Evolutionary conservation across 768 basidiomycete genomes (phyloP).

Genomic region (Ephemerocybe angulata): DNA sequence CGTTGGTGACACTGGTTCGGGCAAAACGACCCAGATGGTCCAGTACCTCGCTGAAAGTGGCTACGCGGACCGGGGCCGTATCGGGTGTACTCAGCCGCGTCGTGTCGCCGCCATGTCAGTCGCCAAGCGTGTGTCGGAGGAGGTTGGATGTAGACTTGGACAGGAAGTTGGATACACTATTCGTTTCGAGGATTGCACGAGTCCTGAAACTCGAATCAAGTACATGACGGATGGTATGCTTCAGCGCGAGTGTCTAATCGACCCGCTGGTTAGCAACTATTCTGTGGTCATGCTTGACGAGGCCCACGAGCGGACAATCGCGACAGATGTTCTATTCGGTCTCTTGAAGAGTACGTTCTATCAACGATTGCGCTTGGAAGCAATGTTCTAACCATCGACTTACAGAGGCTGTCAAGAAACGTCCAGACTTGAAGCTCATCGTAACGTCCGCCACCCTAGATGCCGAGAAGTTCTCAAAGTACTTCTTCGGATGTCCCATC

Average conservation of each 20-base stretch:
- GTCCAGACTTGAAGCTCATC: conserved; percentile 95
- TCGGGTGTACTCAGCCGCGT: conserved; percentile 98
- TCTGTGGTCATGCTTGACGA: conserved; percentile 98
- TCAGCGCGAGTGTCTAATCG: conserved; percentile 93
- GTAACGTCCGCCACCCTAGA: conserved; percentile 99
- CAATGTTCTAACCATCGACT: conserved; percentile 18
- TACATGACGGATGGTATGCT: conserved; percentile 99
- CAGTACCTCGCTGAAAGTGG: conserved; percentile 97
- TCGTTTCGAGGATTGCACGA: conserved; percentile 98
- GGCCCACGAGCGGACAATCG: conserved; percentile 96
- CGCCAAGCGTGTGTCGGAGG: conserved; percentile 96
- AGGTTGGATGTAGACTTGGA: conserved; percentile 95
- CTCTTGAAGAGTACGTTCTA: conserved; percentile 84
- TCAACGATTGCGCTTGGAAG: too few species aligned
- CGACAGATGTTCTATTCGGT: conserved; percentile 98
- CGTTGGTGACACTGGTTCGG: conserved; percentile 97
- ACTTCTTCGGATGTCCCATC: conserved; percentile 98
- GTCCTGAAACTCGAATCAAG: conserved; percentile 98
- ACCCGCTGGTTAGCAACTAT: conserved; percentile 89
- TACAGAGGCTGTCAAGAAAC: conserved; percentile 88
- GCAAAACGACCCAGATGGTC: conserved; percentile 99
- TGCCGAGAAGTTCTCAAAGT: conserved; percentile 98
- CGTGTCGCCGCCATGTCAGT: conserved; percentile 99
- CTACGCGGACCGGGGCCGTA: conserved; percentile 82
- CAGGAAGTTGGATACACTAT: conserved; percentile 99